These are phyloP conservation scores for Malus hybrid DNA, from an alignment of 331 rosid species.

Conservation along the genomic window DNA sequence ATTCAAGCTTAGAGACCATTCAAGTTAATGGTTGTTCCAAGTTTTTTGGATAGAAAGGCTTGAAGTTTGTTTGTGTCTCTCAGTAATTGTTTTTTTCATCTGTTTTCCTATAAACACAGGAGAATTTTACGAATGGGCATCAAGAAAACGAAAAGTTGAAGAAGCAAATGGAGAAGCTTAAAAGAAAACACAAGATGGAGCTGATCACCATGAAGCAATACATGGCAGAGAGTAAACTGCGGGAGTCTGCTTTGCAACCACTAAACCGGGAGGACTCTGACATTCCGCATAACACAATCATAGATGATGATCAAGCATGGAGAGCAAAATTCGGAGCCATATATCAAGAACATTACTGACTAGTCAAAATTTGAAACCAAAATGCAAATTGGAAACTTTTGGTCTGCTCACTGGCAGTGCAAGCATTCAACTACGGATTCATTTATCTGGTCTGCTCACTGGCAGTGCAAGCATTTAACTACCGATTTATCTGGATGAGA, in stretches of 20 bases:
- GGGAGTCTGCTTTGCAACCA: slow-evolving; percentile 75
- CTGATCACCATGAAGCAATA: slow-evolving; percentile 84
- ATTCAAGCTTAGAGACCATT: too few relatives aligned
- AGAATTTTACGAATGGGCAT: slow-evolving; percentile 41
- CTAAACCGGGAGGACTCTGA: slow-evolving; percentile 54
- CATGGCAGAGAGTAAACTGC: slow-evolving; percentile 83
- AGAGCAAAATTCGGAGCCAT: slow-evolving; percentile 92
- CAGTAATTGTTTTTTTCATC: neutral
- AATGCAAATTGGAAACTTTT: neutral
- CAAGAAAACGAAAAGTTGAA: slow-evolving; percentile 68
- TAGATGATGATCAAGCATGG: slow-evolving; percentile 90
- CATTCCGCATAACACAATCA: slow-evolving; percentile 22
- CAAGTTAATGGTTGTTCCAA: too few relatives aligned
- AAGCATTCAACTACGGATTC: neutral
- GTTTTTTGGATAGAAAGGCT: too few relatives aligned
- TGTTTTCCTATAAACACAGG: slow-evolving; percentile 35
- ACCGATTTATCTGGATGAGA: neutral
- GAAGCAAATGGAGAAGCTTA: slow-evolving; percentile 83
- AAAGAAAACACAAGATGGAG: slow-evolving; percentile 93
- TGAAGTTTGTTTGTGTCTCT: neutral
- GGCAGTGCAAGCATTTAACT: neutral
- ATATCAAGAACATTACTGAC: slow-evolving; percentile 73
- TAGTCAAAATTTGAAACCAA: neutral
- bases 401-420: neutral
- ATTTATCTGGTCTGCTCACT: too few relatives aligned